Evolutionary conservation across 2,329 filamentous ascomycete species (phyloP), one percentile per base, ranked within the genome.

Genomic region (Sporothrix brasiliensis): DNA sequence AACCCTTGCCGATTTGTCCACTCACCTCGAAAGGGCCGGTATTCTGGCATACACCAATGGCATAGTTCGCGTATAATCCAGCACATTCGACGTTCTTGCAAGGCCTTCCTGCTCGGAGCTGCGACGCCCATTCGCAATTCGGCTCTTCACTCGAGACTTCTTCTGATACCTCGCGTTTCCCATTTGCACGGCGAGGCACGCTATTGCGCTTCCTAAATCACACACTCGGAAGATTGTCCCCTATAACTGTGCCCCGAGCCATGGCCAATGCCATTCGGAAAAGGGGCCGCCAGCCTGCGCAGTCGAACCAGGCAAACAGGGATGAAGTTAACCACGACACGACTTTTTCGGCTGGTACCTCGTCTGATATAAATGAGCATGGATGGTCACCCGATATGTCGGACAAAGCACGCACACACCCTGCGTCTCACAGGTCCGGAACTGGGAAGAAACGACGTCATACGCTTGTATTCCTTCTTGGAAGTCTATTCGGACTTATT

Each of bases 401-500:
- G 3, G 41, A 52, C 24, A 71, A 71, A 44, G n/a, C 53, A 24
- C 53, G 44, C 13, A 30, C 47, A 9, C 60, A 61, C n/a, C 60
- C 58, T 3, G 52, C 61, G 6, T 60, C 63, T 11, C 53, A 39
- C 39, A 16, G 3, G 6, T 30, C 70, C 14, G 49, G 4, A 19
- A 44, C 53, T 13, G 71, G 73, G 4, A 87, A 87, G 73, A 96
- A 94, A 81, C 88, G 92, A 75, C 88, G 90, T 73, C 92, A 88
- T 79, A 89, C 90, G 2, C 88, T 96, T 77, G 91, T 97, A 39
- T 98, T 99, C 80, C 82, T 90, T 11, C 84, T 99, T 24, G 95
- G 95, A 44, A 92, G 93, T 53, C 77, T 99, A n/a, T 94, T 95
- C 76, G 95, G 95, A 14, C 86, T 99, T 70, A 82, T 97, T n/a